A percentile compares a stretch with the other conserved stretches of the same genome.
These are phyloP conservation scores for Austroboletus festivus DNA, from an alignment of 768 basidiomycete genomes.

Conservation along the genomic window DNA sequence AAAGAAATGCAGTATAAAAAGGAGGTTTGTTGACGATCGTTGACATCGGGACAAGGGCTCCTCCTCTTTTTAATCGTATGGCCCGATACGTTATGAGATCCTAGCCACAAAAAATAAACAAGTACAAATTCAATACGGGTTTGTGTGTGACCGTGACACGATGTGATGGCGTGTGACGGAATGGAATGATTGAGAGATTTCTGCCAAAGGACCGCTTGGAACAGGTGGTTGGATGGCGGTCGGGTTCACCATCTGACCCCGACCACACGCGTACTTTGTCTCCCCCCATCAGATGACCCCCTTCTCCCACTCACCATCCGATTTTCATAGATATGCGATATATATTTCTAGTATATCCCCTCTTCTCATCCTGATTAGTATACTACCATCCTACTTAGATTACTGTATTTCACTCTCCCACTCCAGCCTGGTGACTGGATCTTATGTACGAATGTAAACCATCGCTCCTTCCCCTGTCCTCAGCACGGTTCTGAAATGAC, in stretches of 20 bases:
- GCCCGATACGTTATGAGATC: constrained; percentile 8
- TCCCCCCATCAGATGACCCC: not conserved
- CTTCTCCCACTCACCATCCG: too few species aligned
- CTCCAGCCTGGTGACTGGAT: too few species aligned
- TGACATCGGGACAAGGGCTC: constrained; percentile 36
- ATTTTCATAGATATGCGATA: not conserved
- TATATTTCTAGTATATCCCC: too few species aligned
- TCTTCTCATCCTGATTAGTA: too few species aligned
- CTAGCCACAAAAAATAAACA: constrained; percentile 29
- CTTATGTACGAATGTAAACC: too few species aligned
- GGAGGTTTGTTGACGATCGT: constrained; percentile 45
- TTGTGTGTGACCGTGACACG: not conserved
- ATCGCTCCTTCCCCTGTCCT: too few species aligned
- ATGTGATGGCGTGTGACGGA: constrained; percentile 5
- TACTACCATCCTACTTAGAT: too few species aligned
- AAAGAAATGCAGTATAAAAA: constrained; percentile 15
- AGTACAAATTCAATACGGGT: constrained; percentile 6
- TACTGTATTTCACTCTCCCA: too few species aligned
- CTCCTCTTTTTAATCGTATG: constrained; percentile 28
- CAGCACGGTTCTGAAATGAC: too few species aligned
- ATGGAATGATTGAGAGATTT: constrained; percentile 28
- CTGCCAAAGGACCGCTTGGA: constrained; percentile 26
- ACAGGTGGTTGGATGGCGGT: not conserved
- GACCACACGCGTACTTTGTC: constrained; percentile 9
- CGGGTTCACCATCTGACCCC: not conserved